These are phyloP conservation scores for Verticillium nubilum DNA, from an alignment of 2,329 filamentous ascomycete genomes.

Conservation along the genomic window DNA sequence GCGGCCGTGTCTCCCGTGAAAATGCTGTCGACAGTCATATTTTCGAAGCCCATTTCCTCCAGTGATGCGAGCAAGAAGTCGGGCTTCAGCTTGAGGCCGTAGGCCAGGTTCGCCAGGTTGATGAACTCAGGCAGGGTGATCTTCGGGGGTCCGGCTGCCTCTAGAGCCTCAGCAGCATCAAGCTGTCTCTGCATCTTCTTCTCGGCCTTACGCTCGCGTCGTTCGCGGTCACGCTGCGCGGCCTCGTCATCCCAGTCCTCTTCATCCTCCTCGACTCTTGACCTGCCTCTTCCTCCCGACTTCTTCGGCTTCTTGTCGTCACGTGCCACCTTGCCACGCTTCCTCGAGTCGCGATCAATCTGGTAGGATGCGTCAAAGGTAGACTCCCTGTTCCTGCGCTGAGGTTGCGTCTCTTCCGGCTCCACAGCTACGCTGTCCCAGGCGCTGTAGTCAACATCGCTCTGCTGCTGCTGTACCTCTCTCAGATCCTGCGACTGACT, in stretches of 20 bases:
- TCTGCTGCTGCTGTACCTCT: background rate
- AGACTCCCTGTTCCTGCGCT: conserved; percentile 2
- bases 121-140: conserved; percentile 89
- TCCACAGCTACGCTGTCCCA: background rate
- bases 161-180: conserved; percentile 31
- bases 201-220: conserved; percentile 35
- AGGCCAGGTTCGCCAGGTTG: conserved; percentile 75
- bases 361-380: conserved; percentile 8
- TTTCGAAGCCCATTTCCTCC: conserved; percentile 83
- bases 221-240: conserved; percentile 28
- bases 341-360: conserved; percentile 8
- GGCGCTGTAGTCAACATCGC: background rate
- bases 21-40: conserved; percentile 75
- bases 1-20: conserved; percentile 87
- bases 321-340: conserved; percentile 4
- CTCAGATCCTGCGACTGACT: background rate
- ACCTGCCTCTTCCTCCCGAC: conserved; percentile 1
- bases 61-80: conserved; percentile 70
- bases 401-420: background rate
- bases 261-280: conserved; percentile 16
- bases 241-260: conserved; percentile 34
- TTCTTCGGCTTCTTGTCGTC: conserved; percentile 3
- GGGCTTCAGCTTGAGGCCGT: conserved; percentile 64
- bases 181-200: conserved; percentile 31
- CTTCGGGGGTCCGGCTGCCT: conserved; percentile 32